Evolutionary conservation across 1,139 yeast species (phyloP).

Genomic region (Spathaspora sp.): DNA sequence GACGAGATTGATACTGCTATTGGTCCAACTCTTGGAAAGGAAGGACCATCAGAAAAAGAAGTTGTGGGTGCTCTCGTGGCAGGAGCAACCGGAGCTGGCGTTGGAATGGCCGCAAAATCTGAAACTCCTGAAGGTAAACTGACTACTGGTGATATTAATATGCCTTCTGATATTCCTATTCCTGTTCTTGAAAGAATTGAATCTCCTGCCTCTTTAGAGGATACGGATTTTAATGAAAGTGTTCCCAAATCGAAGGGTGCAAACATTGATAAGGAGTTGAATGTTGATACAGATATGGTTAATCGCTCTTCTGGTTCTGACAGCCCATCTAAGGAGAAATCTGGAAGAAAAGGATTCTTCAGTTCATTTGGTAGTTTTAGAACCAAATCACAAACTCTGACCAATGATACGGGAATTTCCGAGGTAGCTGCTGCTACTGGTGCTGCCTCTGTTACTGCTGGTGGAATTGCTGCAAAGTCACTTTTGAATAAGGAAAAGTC

Average conservation of each 20-base stretch:
- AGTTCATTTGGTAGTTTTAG: background rate
- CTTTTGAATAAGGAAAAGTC: background rate
- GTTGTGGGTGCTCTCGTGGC: background rate
- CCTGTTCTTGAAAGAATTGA: background rate
- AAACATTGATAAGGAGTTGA: background rate
- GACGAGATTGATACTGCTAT: background rate
- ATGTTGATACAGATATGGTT: background rate
- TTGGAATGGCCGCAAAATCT: constrained; percentile 1
- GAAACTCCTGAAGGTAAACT: background rate
- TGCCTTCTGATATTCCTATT: background rate
- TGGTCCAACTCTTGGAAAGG: background rate
- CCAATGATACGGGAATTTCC: background rate
- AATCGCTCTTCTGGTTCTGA: background rate
- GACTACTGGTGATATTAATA: background rate
- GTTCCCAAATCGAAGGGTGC: background rate
- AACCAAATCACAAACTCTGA: background rate
- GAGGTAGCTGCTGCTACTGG: constrained; percentile 4
- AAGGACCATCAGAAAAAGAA: background rate
- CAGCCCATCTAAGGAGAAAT: background rate
- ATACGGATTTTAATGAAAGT: background rate
- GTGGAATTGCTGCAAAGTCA: background rate
- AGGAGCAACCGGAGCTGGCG: constrained; percentile 6
- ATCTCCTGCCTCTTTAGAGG: background rate
- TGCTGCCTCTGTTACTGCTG: constrained; percentile 6
- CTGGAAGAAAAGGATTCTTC: background rate